Conservation (phyloP, 768 basidiomycete genomes). For the Xanthoconium purpureum region DNA sequence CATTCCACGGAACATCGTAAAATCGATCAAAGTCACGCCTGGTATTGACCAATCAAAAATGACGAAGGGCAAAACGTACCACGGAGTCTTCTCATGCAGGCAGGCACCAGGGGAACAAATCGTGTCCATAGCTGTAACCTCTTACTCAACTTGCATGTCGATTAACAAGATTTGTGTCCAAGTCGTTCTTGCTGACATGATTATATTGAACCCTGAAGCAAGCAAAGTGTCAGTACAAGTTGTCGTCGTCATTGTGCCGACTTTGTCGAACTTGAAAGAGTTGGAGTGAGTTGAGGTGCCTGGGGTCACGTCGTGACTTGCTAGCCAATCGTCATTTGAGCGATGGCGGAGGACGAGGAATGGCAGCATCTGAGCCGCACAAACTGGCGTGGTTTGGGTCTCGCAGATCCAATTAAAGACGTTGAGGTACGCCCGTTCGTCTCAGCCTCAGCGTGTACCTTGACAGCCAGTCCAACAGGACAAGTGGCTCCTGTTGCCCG, state of each 20-base stretch:
- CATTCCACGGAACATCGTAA: not conserved
- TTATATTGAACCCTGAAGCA: no score
- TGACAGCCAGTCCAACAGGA: constrained; percentile 51
- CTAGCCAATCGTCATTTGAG: not conserved
- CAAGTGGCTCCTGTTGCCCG: constrained; percentile 97
- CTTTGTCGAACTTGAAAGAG: no score
- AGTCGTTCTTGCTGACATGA: not conserved
- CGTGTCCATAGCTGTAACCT: not conserved
- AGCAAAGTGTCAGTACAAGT: no score
- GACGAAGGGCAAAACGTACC: not conserved
- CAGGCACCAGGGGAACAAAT: not conserved
- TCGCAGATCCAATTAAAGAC: constrained; percentile 88
- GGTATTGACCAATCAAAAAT: not conserved
- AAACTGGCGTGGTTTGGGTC: constrained; percentile 72
- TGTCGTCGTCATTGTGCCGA: no score
- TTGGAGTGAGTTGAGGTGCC: not conserved
- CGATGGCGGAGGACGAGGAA: constrained; percentile 37
- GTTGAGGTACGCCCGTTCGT: constrained; percentile 67
- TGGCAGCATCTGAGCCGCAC: constrained; percentile 58
- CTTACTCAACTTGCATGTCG: not conserved
- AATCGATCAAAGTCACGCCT: not conserved
- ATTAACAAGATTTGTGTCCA: not conserved
- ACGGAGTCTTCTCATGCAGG: not conserved
- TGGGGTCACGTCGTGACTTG: not conserved
- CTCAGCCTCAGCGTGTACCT: not conserved